Base-by-base conservation (phyloP, 179 eudicot species). In the Silene noctiflora region DNA sequence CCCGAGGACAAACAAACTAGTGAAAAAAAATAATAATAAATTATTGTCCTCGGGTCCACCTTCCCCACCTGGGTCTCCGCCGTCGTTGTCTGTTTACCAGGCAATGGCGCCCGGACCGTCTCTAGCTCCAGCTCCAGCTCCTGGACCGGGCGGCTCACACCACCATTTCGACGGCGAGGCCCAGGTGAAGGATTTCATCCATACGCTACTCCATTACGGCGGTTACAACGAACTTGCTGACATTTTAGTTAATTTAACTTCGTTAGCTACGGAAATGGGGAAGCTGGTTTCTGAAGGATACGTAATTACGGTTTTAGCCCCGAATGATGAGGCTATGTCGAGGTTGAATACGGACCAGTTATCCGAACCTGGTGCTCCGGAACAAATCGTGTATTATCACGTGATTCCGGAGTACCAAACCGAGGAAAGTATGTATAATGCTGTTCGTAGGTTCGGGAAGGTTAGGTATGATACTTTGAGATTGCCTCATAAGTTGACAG, bases 241-340 rank as follows among this genome's bases (percentile, higher is more conserved):
- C 72, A 94, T 91, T 25, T 62, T 94, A 0, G 92, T 91, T 4
- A 94, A 94, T n/a, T 72, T 94, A 6, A 94, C 98, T 12, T 90
- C 96, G 0, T 76, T 94, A 4, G 97, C 97, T 0, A 77, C 96
- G 0, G 97, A 94, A 35, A 94, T 94, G 98, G 98, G 98, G 1
- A 75, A 86, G 12, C 55, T 94, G 0, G 96, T 94, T 0, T 94
- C 98, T 0, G 98, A 94, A 71, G 98, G 98, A 0, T 94, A 94
- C 22, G 89, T 90, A 0, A 77, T 94, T 16, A 94, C 98, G 0
- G 97, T 94, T 0, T 53, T 94, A 60, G 97, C 98, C 0, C 98
- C 98, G 1, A 94, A 94, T 42, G 98, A 94, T 63, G 98, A 94
- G 27, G 98, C 98, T 1, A 94, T 94, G 98, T 93, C 97, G 20